phyloP scores from a whole-genome alignment of 2,329 filamentous ascomycete species.

The Biscogniauxia sp. region DNA sequence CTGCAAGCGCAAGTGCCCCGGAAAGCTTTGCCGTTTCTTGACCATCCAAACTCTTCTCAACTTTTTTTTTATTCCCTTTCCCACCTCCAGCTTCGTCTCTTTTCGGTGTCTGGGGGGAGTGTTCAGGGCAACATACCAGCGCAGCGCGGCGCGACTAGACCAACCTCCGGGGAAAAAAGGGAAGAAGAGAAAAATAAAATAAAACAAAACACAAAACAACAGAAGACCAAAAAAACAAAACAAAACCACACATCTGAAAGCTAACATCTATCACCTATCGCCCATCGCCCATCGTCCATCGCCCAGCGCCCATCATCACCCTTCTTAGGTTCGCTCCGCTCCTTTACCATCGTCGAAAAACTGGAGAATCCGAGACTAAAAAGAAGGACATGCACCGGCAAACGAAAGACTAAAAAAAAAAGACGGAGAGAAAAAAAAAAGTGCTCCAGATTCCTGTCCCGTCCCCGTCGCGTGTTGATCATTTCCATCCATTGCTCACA shows the following conservation, averaged over 20 bases:
- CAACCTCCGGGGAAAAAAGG: not conserved
- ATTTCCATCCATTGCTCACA: conserved; percentile 3
- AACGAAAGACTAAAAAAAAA: not conserved
- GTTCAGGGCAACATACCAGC: not conserved
- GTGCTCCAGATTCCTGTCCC: not conserved
- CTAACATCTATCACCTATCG: too few species aligned
- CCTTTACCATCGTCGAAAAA: not conserved
- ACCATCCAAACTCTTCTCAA: not conserved
- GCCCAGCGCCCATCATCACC: not conserved
- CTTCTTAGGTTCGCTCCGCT: not conserved
- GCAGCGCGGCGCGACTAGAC: not conserved
- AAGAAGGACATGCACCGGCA: not conserved
- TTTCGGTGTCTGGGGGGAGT: not conserved
- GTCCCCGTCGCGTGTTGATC: conserved; percentile 24
- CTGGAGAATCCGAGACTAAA: not conserved
- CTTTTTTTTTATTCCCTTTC: not conserved
- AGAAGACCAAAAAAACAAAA: too few species aligned
- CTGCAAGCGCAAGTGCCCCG: not conserved
- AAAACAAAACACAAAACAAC: not conserved
- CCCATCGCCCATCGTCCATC: not conserved
- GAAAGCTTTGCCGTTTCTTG: not conserved
- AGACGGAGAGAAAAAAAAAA: not conserved
- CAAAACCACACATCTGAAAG: too few species aligned
- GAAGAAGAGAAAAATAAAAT: not conserved
- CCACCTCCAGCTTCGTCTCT: not conserved